These are phyloP conservation scores for Ceratobasidium sp. DNA, from an alignment of 1,284 basidiomycete genomes.

Conservation along the genomic window DNA sequence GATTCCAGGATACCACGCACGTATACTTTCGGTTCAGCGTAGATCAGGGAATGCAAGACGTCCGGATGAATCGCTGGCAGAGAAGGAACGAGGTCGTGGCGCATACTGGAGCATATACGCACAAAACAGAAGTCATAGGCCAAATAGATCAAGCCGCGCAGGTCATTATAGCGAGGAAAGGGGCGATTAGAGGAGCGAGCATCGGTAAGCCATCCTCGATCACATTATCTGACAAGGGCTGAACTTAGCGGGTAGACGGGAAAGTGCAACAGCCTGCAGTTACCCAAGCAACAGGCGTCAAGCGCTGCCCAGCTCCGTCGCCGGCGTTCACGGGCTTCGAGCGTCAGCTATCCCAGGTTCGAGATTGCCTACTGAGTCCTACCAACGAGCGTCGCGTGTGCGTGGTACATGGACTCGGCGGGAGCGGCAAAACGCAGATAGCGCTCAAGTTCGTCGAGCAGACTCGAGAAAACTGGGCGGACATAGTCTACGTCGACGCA, in stretches of 20 bases:
- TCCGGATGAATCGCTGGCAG: not conserved
- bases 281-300: no score
- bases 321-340: no score
- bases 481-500: slow-evolving; percentile 36
- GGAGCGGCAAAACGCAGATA: no score
- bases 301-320: slow-evolving; percentile 5
- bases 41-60: slow-evolving; percentile 17
- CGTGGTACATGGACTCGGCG: slow-evolving; percentile 32
- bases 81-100: not conserved
- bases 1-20: not conserved
- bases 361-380: not conserved
- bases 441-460: no score
- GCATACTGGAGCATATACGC: slow-evolving; percentile 5
- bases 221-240: no score
- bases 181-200: not conserved
- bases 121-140: not conserved
- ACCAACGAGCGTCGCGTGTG: slow-evolving; percentile 2
- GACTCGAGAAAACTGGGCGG: not conserved
- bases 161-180: not conserved
- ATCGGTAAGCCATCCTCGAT: not conserved
- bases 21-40: not conserved
- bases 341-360: not conserved
- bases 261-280: no score
- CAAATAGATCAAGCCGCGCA: not conserved
- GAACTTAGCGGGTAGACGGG: no score